These are phyloP conservation scores for Hirschfeldia incana DNA, from an alignment of 345 rosid genomes.

Conservation along the genomic window DNA sequence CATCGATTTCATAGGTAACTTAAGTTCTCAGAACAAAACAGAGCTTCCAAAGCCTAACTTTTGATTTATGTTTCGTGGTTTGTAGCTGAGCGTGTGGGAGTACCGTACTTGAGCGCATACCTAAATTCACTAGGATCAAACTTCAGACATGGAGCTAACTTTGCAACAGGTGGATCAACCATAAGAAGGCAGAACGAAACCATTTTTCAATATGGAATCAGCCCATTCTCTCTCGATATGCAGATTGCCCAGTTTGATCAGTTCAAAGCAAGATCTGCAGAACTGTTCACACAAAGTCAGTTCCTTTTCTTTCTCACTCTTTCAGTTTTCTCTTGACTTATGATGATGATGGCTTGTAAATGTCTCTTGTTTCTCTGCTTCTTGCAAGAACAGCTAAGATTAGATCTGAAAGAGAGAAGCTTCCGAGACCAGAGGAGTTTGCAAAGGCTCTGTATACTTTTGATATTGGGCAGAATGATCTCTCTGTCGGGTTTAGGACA, in stretches of 20 bases:
- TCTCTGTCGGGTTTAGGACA: constrained; percentile 77
- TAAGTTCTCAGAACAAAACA: not conserved
- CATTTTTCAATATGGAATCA: constrained; percentile 79
- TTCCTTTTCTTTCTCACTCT: not conserved
- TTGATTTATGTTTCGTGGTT: not conserved
- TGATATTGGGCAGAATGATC: constrained; percentile 96
- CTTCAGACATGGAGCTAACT: constrained; percentile 87
- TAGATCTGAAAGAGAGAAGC: constrained; percentile 52
- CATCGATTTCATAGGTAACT: constrained; percentile 77
- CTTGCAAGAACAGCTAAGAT: constrained; percentile 45
- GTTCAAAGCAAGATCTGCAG: constrained; percentile 62
- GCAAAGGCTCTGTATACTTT: constrained; percentile 83
- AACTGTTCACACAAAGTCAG: constrained; percentile 56
- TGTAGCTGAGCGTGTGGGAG: constrained; percentile 72
- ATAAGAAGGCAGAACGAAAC: constrained; percentile 83
- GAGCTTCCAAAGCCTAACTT: not conserved
- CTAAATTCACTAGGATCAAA: constrained; percentile 77
- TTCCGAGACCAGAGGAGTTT: constrained; percentile 74
- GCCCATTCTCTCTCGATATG: constrained; percentile 87
- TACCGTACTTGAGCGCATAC: constrained; percentile 87
- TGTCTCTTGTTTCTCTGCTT: no score
- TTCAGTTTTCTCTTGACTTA: not conserved
- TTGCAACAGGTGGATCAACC: constrained; percentile 94
- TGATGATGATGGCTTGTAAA: constrained; percentile 4
- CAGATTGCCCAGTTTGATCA: constrained; percentile 79